Base-by-base conservation (phyloP, 2,329 filamentous ascomycete genomes). In the Chaetomium olivaceum region DNA sequence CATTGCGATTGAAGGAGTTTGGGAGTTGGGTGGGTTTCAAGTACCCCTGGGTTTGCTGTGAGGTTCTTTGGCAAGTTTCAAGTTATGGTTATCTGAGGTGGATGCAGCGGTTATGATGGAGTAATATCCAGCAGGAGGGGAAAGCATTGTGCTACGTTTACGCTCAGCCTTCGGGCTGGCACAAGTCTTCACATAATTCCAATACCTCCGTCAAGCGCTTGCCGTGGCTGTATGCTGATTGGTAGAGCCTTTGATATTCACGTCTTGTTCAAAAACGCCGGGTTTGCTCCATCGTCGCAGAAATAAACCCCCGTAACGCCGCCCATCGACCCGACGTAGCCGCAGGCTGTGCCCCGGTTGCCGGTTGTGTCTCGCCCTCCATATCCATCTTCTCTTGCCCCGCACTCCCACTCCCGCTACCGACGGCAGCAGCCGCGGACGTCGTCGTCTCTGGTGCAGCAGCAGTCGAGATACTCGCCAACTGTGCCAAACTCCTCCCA, bases 231-330 rank as follows among this genome's bases (percentile, higher is more conserved):
- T 16, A 14, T 50, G 36, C 21, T n/a, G 51, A 1, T 19, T 54
- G 23, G 51, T 16, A n/a, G 21, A 6, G 6, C 14, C 12, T 4
- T 4, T 55, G 19, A 19, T 21, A 64, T 60, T 66, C 65, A 61
- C 27, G 39, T 65, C 73, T 75, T 75, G 43, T 25, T 69, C 50
- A 82, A 76, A 74, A 96, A 96, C 3, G 90, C 91, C 16, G 90
- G 87, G 72, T 94, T 94, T 92, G 90, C 79, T 97, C 92, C 88
- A 97, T 92, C 0, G 92, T 97, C 51, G 89, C 85, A 1, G 91
- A 89, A 60, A 97, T 96, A 74, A 94, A 96, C 11, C 83, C 88
- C 72, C 93, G 87, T 77, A 98, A 76, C 19, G 92, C 92, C 33
- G 90, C 90, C 90, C 92, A 97, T 63, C 91, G 82, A 72, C 83